A percentile compares a stretch with the other conserved stretches of the same genome.
phyloP scores from a whole-genome alignment of 768 basidiomycete species.

The Psilocybe tampanensis region DNA sequence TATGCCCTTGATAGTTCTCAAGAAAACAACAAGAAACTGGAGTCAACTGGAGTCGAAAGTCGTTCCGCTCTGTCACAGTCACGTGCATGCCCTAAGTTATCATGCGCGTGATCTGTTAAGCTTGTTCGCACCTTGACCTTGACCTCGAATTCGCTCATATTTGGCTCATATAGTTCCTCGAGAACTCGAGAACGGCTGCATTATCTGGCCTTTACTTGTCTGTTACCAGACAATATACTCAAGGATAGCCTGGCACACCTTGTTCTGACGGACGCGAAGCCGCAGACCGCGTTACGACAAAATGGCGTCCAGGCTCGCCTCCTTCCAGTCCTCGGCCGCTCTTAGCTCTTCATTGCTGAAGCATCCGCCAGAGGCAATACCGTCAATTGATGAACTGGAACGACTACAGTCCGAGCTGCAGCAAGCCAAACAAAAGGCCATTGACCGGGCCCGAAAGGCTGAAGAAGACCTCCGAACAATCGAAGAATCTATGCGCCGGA shows the following conservation, averaged over 20 bases:
- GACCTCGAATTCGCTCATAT: constrained; percentile 35
- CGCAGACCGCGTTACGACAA: constrained; percentile 19
- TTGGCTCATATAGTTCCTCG: constrained; percentile 24
- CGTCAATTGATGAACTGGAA: constrained; percentile 74
- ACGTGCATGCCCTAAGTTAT: constrained; percentile 21
- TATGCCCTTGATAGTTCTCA: no score
- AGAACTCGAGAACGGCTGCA: constrained; percentile 20
- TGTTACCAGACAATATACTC: neutral
- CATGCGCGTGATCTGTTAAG: constrained; percentile 27
- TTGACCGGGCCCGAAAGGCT: constrained; percentile 74
- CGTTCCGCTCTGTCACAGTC: no score
- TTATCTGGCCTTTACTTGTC: constrained; percentile 6
- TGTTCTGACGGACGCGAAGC: constrained; percentile 11
- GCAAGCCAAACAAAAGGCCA: constrained; percentile 50
- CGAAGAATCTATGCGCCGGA: constrained; percentile 73
- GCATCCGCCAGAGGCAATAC: constrained; percentile 65
- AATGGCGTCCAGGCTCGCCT: constrained; percentile 66
- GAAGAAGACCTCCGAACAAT: constrained; percentile 73
- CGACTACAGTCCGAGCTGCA: constrained; percentile 62
- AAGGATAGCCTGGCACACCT: neutral
- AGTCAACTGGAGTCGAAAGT: no score
- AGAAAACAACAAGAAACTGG: no score
- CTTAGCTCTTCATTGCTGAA: constrained; percentile 65
- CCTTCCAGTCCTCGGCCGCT: constrained; percentile 48
- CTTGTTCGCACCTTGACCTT: constrained; percentile 42